Percentiles rank a stretch among this genome's conserved stretches.
Conservation (phyloP, 805 yeast species). For the Metschnikowia arizonensis region DNA sequence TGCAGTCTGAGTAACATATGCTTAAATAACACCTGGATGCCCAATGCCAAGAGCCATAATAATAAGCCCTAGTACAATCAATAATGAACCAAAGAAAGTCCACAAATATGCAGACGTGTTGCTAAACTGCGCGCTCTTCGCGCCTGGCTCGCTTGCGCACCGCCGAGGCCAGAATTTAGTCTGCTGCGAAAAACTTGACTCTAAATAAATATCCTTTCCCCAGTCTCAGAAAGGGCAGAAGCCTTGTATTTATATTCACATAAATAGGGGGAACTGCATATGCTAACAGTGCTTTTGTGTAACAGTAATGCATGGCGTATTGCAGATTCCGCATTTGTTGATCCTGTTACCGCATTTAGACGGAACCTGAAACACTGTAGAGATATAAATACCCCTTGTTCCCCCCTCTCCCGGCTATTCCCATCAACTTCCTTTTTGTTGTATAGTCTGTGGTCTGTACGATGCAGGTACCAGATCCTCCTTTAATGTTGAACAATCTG, state of each 20-base stretch:
- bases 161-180: background rate
- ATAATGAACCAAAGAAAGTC: too few relatives aligned
- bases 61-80: too few relatives aligned
- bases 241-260: background rate
- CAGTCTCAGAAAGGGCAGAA: background rate
- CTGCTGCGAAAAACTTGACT: background rate
- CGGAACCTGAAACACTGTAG: conserved; percentile 1
- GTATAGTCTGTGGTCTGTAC: too few relatives aligned
- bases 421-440: too few relatives aligned
- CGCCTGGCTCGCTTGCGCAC: background rate
- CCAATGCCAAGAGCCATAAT: too few relatives aligned
- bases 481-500: too few relatives aligned
- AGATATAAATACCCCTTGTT: background rate
- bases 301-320: background rate
- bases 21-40: too few relatives aligned
- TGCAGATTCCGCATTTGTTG: background rate
- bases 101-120: too few relatives aligned
- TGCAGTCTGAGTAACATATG: too few relatives aligned
- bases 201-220: background rate
- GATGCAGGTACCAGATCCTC: too few relatives aligned
- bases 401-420: too few relatives aligned
- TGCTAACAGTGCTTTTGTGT: background rate
- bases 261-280: background rate
- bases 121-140: background rate
- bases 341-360: background rate